phyloP scores from a whole-genome alignment of 257 asterid species.

The Anisodus acutangulus region DNA sequence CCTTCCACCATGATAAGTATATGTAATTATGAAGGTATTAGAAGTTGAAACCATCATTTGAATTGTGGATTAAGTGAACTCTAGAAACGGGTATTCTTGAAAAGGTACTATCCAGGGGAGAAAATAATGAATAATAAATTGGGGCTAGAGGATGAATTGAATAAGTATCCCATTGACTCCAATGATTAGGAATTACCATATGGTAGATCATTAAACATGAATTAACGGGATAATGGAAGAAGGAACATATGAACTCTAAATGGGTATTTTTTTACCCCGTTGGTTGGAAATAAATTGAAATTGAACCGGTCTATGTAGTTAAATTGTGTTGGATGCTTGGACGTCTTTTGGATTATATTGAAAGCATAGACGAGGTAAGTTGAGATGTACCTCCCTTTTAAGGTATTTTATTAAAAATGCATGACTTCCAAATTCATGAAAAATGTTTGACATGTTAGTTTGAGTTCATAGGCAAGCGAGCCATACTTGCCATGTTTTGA shows the following conservation, averaged over 20 bases:
- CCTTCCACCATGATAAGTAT: background rate
- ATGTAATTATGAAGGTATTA: background rate
- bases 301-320: background rate
- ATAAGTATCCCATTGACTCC: background rate
- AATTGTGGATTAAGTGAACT: conserved; percentile 3
- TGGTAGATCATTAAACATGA: conserved; percentile 3
- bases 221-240: background rate
- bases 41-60: background rate
- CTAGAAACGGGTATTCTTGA: background rate
- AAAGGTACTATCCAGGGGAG: background rate
- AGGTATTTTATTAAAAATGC: background rate
- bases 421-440: conserved; percentile 2
- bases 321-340: background rate
- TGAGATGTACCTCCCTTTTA: background rate
- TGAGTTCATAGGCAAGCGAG: background rate
- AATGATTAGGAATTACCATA: background rate
- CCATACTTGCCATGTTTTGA: background rate
- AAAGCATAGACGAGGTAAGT: background rate
- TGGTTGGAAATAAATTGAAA: background rate
- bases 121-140: too few relatives aligned
- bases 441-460: background rate
- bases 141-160: too few relatives aligned
- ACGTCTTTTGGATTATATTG: background rate
- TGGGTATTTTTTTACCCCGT: background rate
- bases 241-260: background rate